phyloP scores from a whole-genome alignment of 2,329 filamentous ascomycete genomes.

The Fusarium odoratissimum region DNA sequence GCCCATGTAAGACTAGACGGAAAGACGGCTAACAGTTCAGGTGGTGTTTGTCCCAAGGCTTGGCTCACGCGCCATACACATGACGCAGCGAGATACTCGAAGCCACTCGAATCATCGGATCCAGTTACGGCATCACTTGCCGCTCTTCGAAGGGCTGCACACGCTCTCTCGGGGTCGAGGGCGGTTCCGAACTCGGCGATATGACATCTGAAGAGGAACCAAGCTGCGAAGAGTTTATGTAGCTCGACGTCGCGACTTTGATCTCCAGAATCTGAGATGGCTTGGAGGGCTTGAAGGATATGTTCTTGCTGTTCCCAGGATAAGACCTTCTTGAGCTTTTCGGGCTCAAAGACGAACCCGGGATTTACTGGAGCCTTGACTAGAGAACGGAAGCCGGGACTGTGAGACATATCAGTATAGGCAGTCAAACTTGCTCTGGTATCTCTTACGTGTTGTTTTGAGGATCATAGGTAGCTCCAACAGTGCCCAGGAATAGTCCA shows the following conservation, averaged over 20 bases:
- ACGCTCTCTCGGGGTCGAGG: background rate
- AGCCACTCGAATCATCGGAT: background rate
- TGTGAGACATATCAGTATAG: no score
- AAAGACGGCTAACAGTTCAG: background rate
- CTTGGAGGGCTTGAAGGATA: background rate
- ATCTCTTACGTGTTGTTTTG: conserved; percentile 2
- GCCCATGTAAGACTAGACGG: background rate
- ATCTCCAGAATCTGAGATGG: background rate
- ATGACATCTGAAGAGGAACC: background rate
- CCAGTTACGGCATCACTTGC: background rate
- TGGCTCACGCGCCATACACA: background rate
- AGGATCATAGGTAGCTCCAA: background rate
- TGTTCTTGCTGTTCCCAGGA: background rate
- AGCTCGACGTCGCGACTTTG: background rate
- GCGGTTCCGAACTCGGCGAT: rapidly evolving
- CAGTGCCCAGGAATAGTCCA: background rate
- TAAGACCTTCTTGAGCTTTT: background rate
- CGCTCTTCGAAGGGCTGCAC: background rate
- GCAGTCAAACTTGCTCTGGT: no score
- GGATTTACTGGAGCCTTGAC: background rate
- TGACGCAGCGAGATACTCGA: background rate
- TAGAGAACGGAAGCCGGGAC: no score
- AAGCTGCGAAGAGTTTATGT: background rate
- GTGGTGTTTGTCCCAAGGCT: background rate
- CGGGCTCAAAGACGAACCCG: background rate